Base-by-base conservation (phyloP, 257 asterid genomes). In the Thymus quinquecostatus region DNA sequence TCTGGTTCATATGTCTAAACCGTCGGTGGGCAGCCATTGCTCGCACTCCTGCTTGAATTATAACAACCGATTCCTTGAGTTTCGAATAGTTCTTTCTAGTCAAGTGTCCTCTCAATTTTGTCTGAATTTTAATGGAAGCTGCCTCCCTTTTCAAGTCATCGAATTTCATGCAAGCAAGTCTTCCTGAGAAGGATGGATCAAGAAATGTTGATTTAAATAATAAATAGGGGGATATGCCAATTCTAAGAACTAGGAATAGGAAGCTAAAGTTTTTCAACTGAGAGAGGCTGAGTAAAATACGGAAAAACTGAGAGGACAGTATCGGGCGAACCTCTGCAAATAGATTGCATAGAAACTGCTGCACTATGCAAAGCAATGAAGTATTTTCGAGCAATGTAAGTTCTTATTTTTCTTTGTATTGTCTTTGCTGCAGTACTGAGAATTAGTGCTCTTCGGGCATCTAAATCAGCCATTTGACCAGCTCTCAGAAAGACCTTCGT, bases 391-490 rank as follows among this genome's bases (percentile, higher is more conserved):
- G 97, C 82, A 71, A 86, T 89, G 77, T 90, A 86, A 70, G 92
- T 84, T 84, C 92, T 84, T 40, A 78, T 82, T 83, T 82, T 86
- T 88, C 92, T 83, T 79, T 95, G 99, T 66, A 95, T 88, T 71
- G 64, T 87, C 87, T 82, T 92, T 74, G 96, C 97, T 66, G 99
- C 97, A 82, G 55, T 82, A 64, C 81, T 83, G 50, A 92, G 93
- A 82, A 88, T 95, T 59, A 76, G 85, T 36, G 97, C 92, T 82
- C 97, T 82, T 32, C 84, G 95, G 54, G 95, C 96, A 89, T 95
- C 99, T 73, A 95, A 84, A 45, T 91, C 98, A 13, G 97, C 98
- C 98, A 95, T 92, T 77, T 95, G 98, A 78, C 97, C 98, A 65
- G 99, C 96, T 84, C 99, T 82, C 34, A 94, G 81, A 76, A 94